These are phyloP conservation scores for Collariella sp. DNA, from an alignment of 495 filamentous ascomycete species.

Conservation along the genomic window DNA sequence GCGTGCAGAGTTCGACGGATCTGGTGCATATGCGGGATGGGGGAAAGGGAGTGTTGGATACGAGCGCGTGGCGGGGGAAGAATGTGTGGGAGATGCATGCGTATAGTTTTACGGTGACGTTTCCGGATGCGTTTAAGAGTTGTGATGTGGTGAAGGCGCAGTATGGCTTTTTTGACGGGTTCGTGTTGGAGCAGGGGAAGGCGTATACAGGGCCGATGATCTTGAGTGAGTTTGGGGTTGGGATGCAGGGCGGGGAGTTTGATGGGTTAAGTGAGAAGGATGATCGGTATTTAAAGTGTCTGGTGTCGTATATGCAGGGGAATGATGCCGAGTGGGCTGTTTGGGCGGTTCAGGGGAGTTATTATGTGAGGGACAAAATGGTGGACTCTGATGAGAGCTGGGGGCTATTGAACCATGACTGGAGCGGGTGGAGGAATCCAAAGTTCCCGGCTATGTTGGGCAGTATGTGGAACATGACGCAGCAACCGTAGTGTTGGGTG, in stretches of 20 bases:
- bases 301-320: slow-evolving; percentile 35
- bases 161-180: slow-evolving; percentile 36
- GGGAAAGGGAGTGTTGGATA: slow-evolving; percentile 31
- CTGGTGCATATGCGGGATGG: slow-evolving; percentile 31
- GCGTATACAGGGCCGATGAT: slow-evolving; percentile 40
- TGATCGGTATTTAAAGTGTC: slow-evolving; percentile 33
- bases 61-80: slow-evolving; percentile 34
- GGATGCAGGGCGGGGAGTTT: slow-evolving; percentile 33
- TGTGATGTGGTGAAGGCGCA: slow-evolving; percentile 33
- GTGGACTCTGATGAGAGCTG: slow-evolving; percentile 38
- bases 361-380: slow-evolving; percentile 38
- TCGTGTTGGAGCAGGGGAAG: slow-evolving; percentile 37
- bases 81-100: slow-evolving; percentile 47
- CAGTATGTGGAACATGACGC: slow-evolving; percentile 36
- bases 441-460: slow-evolving; percentile 28
- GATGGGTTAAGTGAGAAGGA: slow-evolving; percentile 29
- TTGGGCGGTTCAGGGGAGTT: slow-evolving; percentile 44
- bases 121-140: slow-evolving; percentile 27
- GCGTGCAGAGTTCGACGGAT: slow-evolving; percentile 37
- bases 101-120: slow-evolving; percentile 42
- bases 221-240: slow-evolving; percentile 44
- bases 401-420: slow-evolving; percentile 37
- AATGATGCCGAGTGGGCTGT: slow-evolving; percentile 46
- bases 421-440: slow-evolving; percentile 39
- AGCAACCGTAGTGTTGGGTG: slow-evolving; percentile 29